These are phyloP conservation scores for Papiliotrema fonsecae DNA, from an alignment of 1,284 basidiomycete genomes.

Conservation along the genomic window DNA sequence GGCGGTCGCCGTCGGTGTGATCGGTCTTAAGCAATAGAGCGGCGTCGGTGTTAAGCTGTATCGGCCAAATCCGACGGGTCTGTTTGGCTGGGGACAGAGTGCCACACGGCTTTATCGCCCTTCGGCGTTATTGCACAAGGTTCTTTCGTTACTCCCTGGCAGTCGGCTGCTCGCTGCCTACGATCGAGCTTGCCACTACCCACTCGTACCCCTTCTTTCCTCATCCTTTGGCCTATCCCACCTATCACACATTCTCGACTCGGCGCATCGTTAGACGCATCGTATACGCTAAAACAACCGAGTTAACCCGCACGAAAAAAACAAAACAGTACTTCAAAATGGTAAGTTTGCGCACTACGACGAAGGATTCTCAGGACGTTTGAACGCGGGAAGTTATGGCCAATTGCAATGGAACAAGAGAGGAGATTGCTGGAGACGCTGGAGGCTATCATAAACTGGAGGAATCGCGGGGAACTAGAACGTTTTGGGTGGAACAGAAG, in stretches of 20 bases:
- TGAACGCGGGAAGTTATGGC: too few relatives aligned
- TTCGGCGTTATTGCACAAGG: background rate
- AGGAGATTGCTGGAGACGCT: too few relatives aligned
- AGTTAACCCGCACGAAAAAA: too few relatives aligned
- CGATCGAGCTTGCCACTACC: constrained; percentile 5
- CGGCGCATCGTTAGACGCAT: too few relatives aligned
- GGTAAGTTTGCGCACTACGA: constrained; percentile 3
- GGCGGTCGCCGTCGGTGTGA: too few relatives aligned
- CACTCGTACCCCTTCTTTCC: background rate
- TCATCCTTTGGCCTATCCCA: background rate
- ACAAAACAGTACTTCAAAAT: background rate
- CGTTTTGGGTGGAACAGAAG: too few relatives aligned
- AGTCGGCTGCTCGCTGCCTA: background rate
- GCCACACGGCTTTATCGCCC: constrained; percentile 1
- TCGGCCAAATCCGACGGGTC: background rate
- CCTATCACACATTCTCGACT: too few relatives aligned
- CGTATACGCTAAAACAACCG: too few relatives aligned
- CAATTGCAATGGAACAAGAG: too few relatives aligned
- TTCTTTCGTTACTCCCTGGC: background rate
- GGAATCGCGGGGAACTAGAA: too few relatives aligned
- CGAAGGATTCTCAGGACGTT: too few relatives aligned
- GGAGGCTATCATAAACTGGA: too few relatives aligned
- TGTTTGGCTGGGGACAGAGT: background rate
- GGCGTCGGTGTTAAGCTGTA: background rate
- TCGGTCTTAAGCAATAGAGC: background rate